Evolutionary conservation across 2,329 filamentous ascomycete genomes (phyloP).

Genomic region (Calonectria montana): DNA sequence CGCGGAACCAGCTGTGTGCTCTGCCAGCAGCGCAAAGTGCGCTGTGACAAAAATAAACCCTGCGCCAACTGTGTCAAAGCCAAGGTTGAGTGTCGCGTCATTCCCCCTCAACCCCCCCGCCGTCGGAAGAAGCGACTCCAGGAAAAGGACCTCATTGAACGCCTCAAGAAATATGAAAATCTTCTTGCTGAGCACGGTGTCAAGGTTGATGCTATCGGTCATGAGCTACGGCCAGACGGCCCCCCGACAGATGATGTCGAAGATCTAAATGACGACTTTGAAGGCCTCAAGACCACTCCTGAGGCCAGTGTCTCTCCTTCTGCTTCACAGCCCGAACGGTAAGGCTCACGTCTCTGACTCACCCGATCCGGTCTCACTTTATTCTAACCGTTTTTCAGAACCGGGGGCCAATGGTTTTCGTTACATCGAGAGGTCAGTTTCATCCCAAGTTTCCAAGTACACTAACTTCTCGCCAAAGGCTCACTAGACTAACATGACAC

Average conservation of each 20-base stretch:
- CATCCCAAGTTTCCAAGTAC: too few species aligned
- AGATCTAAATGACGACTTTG: conserved; percentile 67
- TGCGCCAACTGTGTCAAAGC: conserved; percentile 77
- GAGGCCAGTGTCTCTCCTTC: conserved; percentile 54
- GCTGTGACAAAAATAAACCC: conserved; percentile 78
- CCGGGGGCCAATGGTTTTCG: conserved; percentile 57
- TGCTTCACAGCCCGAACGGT: conserved; percentile 45
- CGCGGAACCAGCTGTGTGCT: conserved; percentile 74
- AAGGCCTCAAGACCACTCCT: conserved; percentile 64
- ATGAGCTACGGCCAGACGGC: conserved; percentile 51
- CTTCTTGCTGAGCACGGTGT: conserved; percentile 75
- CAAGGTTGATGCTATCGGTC: conserved; percentile 74
- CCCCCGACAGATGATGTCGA: conserved; percentile 61
- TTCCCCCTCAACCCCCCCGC: conserved; percentile 67
- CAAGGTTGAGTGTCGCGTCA: conserved; percentile 69
- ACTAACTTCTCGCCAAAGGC: neutral
- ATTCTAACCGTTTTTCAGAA: conserved; percentile 29
- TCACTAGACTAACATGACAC: conserved; percentile 11
- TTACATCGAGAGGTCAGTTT: conserved; percentile 63
- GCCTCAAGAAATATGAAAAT: conserved; percentile 75
- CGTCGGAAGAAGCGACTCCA: conserved; percentile 72
- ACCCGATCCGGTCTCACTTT: neutral
- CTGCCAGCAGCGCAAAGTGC: conserved; percentile 82
- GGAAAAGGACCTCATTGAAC: conserved; percentile 76
- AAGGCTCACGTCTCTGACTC: conserved; percentile 7